Conservation (phyloP, 108 stramenopile species). For the Pseudonitzschia pungens region DNA sequence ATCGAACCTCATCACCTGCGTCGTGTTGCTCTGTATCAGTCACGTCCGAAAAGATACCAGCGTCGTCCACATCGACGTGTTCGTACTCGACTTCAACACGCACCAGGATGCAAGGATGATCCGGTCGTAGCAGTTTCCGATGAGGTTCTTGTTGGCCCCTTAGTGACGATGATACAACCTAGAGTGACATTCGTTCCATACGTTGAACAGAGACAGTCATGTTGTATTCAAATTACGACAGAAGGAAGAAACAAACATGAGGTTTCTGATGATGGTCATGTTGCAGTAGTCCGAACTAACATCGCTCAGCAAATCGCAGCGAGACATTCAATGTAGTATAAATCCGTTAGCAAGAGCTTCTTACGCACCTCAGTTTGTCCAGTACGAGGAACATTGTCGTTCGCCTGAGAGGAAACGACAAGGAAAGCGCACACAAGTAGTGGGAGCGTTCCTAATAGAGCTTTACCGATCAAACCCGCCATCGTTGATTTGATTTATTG, state of each 20-base stretch:
- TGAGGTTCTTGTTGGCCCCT: slow-evolving; percentile 1
- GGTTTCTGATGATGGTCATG: too few relatives aligned
- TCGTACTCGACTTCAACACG: slow-evolving; percentile 16
- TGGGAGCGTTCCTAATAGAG: neutral
- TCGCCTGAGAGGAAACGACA: neutral
- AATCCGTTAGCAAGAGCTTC: too few relatives aligned
- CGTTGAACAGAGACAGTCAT: neutral
- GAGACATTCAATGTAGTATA: too few relatives aligned
- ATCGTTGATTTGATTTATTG: neutral
- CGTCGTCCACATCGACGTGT: neutral
- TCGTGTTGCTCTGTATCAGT: neutral
- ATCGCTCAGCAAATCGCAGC: neutral
- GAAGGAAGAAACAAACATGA: too few relatives aligned
- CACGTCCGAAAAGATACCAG: neutral
- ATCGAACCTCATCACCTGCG: neutral
- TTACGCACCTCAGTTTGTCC: neutral
- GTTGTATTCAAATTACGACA: too few relatives aligned
- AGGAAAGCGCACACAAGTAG: neutral
- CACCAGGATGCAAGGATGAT: slow-evolving; percentile 5
- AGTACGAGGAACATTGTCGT: neutral
- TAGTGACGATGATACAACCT: neutral
- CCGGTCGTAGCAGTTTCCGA: neutral
- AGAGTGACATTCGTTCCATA: neutral
- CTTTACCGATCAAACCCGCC: neutral
- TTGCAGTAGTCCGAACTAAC: neutral